Percentiles rank a stretch among this genome's conserved stretches.
Conservation (phyloP, 306 rosid genomes). For the Begonia fuchsioides region DNA sequence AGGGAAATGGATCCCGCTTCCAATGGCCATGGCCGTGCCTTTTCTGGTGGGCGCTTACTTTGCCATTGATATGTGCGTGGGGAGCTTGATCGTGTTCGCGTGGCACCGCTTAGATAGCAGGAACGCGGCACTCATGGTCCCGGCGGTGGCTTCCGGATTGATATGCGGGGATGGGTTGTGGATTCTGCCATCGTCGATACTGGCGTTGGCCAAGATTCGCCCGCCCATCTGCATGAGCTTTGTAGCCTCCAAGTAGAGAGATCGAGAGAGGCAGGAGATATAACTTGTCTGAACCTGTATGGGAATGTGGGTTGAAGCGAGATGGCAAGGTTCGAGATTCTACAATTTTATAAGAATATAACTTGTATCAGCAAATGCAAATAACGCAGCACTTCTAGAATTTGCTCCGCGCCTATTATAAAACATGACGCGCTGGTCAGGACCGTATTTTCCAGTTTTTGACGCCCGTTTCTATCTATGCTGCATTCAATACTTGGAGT, state of each 20-base stretch:
- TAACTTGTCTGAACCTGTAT: no score
- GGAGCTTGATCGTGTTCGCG: constrained; percentile 59
- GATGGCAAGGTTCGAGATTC: no score
- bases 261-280: constrained; percentile 2
- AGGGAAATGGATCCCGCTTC: constrained; percentile 72
- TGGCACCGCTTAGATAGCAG: constrained; percentile 50
- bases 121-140: constrained; percentile 61
- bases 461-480: no score
- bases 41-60: constrained; percentile 89
- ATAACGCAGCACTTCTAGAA: no score
- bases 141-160: constrained; percentile 95
- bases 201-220: constrained; percentile 58
- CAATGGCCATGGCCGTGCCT: constrained; percentile 99
- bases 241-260: constrained; percentile 25
- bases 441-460: no score
- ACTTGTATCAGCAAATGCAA: no score
- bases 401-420: no score
- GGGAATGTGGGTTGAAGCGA: no score
- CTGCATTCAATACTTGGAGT: no score
- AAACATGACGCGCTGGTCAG: no score
- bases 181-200: constrained; percentile 89
- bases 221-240: constrained; percentile 96
- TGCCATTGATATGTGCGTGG: constrained; percentile 89
- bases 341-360: no score
- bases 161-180: constrained; percentile 96